Evolutionary conservation across 1,284 basidiomycete genomes (phyloP).

Genomic region (Nidula niveotomentosa): DNA sequence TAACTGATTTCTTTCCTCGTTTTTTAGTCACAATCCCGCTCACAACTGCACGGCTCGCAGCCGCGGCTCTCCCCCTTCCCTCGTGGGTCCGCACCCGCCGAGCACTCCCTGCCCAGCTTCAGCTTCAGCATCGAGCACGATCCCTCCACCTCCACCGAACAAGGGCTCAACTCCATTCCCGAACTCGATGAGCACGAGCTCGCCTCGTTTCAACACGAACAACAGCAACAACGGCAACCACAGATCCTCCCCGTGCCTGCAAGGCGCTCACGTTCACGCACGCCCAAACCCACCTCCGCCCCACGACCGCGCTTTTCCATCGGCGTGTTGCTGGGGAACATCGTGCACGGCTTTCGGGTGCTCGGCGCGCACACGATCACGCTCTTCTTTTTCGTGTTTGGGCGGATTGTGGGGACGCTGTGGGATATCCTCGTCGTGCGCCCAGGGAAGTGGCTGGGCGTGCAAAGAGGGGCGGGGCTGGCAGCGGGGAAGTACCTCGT

Average conservation of each 20-base stretch:
- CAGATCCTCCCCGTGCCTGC: conserved; percentile 17
- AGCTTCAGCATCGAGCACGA: conserved; percentile 26
- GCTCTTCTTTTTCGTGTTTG: conserved; percentile 27
- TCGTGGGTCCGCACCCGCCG: conserved; percentile 12
- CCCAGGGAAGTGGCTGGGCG: conserved; percentile 39
- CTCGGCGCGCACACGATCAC: background rate
- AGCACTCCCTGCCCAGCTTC: background rate
- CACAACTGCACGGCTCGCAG: too few relatives aligned
- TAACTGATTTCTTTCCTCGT: conserved; percentile 7
- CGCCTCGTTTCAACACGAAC: conserved; percentile 18
- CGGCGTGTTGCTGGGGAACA: conserved; percentile 33
- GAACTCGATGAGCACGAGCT: conserved; percentile 51
- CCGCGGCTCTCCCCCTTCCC: conserved; percentile 19
- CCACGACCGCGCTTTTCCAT: conserved; percentile 23
- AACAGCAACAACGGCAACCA: conserved; percentile 22
- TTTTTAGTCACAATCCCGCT: conserved; percentile 29
- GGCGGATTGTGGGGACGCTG: conserved; percentile 40
- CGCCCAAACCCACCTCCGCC: background rate
- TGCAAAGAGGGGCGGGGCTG: conserved; percentile 22
- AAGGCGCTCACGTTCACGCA: conserved; percentile 12
- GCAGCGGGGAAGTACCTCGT: conserved; percentile 35
- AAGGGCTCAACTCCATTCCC: conserved; percentile 55
- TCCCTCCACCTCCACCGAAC: conserved; percentile 43
- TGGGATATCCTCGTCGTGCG: conserved; percentile 43
- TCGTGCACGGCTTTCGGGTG: conserved; percentile 18